These are phyloP conservation scores for Leccinum rimulosum DNA, from an alignment of 768 basidiomycete species.

Conservation along the genomic window DNA sequence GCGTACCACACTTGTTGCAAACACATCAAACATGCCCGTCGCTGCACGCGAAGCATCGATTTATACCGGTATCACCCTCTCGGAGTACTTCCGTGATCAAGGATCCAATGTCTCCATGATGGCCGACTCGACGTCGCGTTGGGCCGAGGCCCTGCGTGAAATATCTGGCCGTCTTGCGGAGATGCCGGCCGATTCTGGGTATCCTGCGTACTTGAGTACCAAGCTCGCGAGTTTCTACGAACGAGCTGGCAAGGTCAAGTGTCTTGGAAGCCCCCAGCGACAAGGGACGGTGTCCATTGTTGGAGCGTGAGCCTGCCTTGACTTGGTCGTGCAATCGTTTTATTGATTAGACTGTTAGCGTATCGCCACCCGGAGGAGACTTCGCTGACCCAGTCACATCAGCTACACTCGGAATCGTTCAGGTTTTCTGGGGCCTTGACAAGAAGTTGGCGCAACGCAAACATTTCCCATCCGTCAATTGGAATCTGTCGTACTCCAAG, in stretches of 20 bases:
- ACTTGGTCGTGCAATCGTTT: background rate
- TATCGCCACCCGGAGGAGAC: constrained; percentile 98
- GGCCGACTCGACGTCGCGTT: constrained; percentile 98
- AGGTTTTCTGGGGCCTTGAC: constrained; percentile 99
- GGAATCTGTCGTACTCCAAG: constrained; percentile 99
- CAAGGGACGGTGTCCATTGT: constrained; percentile 97
- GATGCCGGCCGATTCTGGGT: constrained; percentile 99
- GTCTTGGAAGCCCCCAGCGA: constrained; percentile 83
- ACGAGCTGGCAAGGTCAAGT: constrained; percentile 93
- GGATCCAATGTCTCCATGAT: constrained; percentile 98
- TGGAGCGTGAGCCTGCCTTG: constrained; percentile 75
- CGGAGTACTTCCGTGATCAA: constrained; percentile 99
- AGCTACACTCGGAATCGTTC: constrained; percentile 96
- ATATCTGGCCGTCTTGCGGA: constrained; percentile 98
- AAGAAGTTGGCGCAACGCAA: constrained; percentile 99
- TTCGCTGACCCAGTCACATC: constrained; percentile 99
- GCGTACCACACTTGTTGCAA: constrained; percentile 96
- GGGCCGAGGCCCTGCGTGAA: constrained; percentile 99
- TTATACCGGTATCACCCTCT: constrained; percentile 98
- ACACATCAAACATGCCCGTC: constrained; percentile 99
- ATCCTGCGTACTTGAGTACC: constrained; percentile 94
- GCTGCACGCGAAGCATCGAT: constrained; percentile 99
- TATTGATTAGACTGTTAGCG: constrained; percentile 47
- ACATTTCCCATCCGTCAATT: constrained; percentile 99
- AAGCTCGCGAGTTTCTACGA: constrained; percentile 99